These are phyloP conservation scores for Hericium rajendrae DNA, from an alignment of 768 basidiomycete species.

Conservation along the genomic window DNA sequence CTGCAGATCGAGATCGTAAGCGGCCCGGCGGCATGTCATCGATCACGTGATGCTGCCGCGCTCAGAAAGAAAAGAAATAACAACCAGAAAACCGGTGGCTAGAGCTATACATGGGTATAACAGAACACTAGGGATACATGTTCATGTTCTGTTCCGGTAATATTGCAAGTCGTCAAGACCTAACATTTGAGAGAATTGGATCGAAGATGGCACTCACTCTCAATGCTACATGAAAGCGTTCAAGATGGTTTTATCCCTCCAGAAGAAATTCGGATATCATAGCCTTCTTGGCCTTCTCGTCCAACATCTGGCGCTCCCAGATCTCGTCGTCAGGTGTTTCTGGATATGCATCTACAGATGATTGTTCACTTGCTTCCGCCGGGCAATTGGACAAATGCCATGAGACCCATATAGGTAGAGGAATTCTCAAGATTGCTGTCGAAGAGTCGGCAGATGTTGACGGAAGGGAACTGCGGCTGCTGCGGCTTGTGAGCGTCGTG, in stretches of 20 bases:
- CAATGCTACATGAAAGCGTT: too few relatives aligned
- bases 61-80: too few relatives aligned
- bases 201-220: too few relatives aligned
- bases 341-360: not conserved
- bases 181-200: too few relatives aligned
- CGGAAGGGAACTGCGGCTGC: constrained; percentile 31
- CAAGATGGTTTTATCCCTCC: constrained; percentile 13
- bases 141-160: too few relatives aligned
- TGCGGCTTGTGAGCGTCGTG: constrained; percentile 49
- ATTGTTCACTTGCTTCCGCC: not conserved
- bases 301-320: constrained; percentile 23
- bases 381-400: not conserved
- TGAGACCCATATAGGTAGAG: constrained; percentile 17
- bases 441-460: constrained; percentile 4
- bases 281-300: constrained; percentile 27
- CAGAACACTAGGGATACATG: too few relatives aligned
- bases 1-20: too few relatives aligned
- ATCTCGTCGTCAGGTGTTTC: constrained; percentile 17
- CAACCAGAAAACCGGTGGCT: too few relatives aligned
- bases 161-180: too few relatives aligned
- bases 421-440: not conserved
- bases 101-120: too few relatives aligned
- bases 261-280: constrained; percentile 31
- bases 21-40: too few relatives aligned
- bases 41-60: too few relatives aligned